phyloP scores from a whole-genome alignment of 2,329 filamentous ascomycete species.

The Plenodomus biglobosus region DNA sequence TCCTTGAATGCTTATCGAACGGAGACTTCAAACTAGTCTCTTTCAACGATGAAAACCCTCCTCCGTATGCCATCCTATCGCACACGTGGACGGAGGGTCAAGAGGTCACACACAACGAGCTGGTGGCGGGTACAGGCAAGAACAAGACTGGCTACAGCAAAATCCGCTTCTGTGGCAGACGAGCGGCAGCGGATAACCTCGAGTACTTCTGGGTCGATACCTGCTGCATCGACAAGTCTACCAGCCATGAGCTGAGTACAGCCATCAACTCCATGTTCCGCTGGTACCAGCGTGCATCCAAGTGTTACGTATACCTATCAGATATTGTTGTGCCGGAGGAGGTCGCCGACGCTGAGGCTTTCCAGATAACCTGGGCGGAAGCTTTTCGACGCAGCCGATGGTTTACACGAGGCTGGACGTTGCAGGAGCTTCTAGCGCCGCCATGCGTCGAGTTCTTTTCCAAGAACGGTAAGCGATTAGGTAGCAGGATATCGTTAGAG shows the following conservation, averaged over 20 bases:
- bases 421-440: no score
- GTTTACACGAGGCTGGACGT: no score
- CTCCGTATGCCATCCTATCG: constrained; percentile 30
- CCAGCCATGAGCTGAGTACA: background rate
- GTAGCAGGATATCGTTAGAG: no score
- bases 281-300: background rate
- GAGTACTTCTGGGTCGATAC: constrained; percentile 6
- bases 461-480: no score
- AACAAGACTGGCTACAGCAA: constrained; percentile 1
- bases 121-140: constrained; percentile 6
- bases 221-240: constrained; percentile 1
- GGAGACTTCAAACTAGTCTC: no score
- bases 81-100: constrained; percentile 23
- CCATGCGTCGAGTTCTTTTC: no score
- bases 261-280: constrained; percentile 2
- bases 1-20: no score
- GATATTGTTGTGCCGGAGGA: constrained; percentile 8
- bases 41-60: background rate
- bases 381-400: no score
- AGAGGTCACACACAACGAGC: constrained; percentile 22
- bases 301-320: constrained; percentile 1
- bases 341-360: no score
- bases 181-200: background rate
- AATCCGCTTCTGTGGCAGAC: background rate
- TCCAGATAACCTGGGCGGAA: no score